Evolutionary conservation across 305 asterid species (phyloP).

Genomic region (Fraxinus floribunda): DNA sequence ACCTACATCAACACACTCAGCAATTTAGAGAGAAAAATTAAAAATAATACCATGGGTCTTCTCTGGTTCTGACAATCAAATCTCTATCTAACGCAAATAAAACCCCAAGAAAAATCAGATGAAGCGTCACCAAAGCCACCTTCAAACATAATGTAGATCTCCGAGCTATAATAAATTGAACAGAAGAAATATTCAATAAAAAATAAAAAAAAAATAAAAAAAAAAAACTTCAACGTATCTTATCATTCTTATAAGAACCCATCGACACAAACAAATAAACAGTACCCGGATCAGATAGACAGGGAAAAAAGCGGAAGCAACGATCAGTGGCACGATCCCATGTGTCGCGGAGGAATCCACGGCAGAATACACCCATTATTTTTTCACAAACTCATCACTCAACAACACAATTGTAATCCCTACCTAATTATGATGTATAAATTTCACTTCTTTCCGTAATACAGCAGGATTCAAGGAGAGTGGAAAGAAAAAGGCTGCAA

Average conservation of each 20-base stretch:
- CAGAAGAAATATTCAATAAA: not conserved
- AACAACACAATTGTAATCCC: constrained; percentile 17
- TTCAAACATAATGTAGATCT: constrained; percentile 73
- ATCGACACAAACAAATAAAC: constrained; percentile 8
- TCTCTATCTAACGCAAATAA: constrained; percentile 60
- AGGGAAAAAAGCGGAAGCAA: constrained; percentile 70
- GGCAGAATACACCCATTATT: constrained; percentile 61
- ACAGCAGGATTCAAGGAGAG: not conserved
- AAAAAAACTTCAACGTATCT: not conserved
- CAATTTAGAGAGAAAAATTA: not conserved
- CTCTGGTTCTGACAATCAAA: constrained; percentile 58
- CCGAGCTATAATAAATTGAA: constrained; percentile 51
- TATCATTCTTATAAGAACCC: constrained; percentile 1
- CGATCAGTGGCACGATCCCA: constrained; percentile 68
- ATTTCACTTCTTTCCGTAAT: not conserved
- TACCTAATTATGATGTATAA: constrained; percentile 15
- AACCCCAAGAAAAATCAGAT: constrained; percentile 62
- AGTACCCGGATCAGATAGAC: constrained; percentile 89
- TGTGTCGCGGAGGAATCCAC: constrained; percentile 44
- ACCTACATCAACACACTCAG: constrained; percentile 10
- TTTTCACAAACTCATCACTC: constrained; percentile 34
- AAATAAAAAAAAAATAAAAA: not conserved
- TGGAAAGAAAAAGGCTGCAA: not conserved
- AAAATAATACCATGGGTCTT: constrained; percentile 68
- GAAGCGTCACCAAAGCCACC: constrained; percentile 70